Conservation (phyloP, 495 filamentous ascomycete species). For the Umbilicaria muhlenbergii region DNA sequence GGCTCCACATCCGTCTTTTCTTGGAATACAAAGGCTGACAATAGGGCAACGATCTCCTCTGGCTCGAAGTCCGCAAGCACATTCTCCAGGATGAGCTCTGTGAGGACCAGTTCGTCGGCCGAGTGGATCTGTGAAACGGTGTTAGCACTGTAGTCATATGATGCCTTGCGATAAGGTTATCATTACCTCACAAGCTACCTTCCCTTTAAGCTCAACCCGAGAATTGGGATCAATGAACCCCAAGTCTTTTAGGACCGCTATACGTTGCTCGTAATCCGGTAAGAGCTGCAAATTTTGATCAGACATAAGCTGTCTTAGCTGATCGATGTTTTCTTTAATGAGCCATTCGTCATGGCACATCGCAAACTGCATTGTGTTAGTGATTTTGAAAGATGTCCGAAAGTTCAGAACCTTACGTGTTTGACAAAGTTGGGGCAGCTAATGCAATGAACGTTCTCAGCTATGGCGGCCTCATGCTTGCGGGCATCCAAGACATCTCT, state of each 20-base stretch:
- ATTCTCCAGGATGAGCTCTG: constrained; percentile 91
- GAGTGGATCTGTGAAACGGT: constrained; percentile 56
- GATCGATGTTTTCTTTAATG: constrained; percentile 76
- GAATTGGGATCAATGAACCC: constrained; percentile 73
- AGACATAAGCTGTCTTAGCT: constrained; percentile 74
- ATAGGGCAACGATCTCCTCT: constrained; percentile 87
- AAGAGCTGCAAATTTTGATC: constrained; percentile 93
- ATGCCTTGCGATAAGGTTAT: not conserved
- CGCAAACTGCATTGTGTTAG: constrained; percentile 40
- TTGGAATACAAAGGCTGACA: constrained; percentile 96
- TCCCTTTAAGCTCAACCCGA: constrained; percentile 87
- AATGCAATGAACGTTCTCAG: constrained; percentile 40
- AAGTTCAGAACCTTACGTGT: constrained; percentile 44
- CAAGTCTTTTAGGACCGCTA: constrained; percentile 78
- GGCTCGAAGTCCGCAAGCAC: constrained; percentile 90
- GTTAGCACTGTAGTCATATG: not conserved
- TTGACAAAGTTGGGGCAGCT: constrained; percentile 64
- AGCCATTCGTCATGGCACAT: constrained; percentile 94
- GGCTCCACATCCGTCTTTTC: constrained; percentile 83
- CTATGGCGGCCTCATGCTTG: constrained; percentile 38
- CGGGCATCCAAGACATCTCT: constrained; percentile 59
- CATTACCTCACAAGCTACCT: constrained; percentile 79
- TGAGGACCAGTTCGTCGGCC: constrained; percentile 92
- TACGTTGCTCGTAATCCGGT: constrained; percentile 95
- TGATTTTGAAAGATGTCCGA: constrained; percentile 1